Conservation (phyloP, 176 grass and related monocot genomes). For the Canna indica region DNA sequence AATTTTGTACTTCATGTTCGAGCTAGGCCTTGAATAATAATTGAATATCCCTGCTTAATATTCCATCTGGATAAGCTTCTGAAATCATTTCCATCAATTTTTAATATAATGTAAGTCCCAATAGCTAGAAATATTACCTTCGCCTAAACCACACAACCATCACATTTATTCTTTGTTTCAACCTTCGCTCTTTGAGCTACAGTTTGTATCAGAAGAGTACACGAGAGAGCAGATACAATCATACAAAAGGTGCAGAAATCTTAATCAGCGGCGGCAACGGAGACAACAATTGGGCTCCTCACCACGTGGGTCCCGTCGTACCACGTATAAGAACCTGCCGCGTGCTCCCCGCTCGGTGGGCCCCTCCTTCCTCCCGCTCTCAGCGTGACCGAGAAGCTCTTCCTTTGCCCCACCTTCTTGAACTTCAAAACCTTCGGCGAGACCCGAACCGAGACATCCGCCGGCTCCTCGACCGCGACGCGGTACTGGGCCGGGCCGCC, state of each 20-base stretch:
- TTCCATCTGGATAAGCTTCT: too few relatives aligned
- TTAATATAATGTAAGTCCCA: too few relatives aligned
- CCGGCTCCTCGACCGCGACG: slow-evolving; percentile 38
- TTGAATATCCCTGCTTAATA: too few relatives aligned
- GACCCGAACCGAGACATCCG: slow-evolving; percentile 40
- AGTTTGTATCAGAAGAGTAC: neutral
- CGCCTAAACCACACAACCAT: too few relatives aligned
- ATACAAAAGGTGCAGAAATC: neutral
- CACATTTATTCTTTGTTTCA: neutral
- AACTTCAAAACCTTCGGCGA: slow-evolving; percentile 44
- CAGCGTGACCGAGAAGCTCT: slow-evolving; percentile 35
- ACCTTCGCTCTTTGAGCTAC: neutral
- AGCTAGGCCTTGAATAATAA: too few relatives aligned
- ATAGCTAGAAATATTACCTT: too few relatives aligned
- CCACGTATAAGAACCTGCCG: slow-evolving; percentile 66
- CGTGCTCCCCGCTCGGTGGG: neutral
- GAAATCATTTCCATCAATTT: too few relatives aligned
- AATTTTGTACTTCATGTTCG: too few relatives aligned
- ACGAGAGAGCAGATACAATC: neutral
- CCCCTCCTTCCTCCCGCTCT: neutral
- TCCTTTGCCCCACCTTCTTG: slow-evolving; percentile 33
- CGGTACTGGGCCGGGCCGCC: slow-evolving; percentile 21
- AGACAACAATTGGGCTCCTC: slow-evolving; percentile 62
- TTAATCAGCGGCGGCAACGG: slow-evolving; percentile 15
- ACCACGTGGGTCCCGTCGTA: slow-evolving; percentile 52